Conservation (phyloP, 331 rosid genomes). For the Quercus tomentella region DNA sequence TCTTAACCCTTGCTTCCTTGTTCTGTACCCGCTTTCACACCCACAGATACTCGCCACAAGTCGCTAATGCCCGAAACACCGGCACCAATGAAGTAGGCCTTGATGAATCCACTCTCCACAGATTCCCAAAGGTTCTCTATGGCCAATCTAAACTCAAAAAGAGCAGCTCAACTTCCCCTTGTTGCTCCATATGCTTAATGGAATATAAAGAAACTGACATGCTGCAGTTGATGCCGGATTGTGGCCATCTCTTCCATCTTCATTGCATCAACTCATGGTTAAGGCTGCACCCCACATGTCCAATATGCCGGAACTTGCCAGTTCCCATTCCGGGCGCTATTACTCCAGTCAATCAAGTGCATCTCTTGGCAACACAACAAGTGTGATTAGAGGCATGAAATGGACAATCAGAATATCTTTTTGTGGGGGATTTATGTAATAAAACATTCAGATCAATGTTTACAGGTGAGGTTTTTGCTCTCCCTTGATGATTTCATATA, state of each 20-base stretch:
- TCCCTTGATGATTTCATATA: too few relatives aligned
- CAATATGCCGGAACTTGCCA: conserved; percentile 17
- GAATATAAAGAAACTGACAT: conserved; percentile 22
- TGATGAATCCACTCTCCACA: neutral
- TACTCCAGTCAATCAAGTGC: neutral
- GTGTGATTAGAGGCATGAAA: neutral
- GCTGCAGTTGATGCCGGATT: conserved; percentile 21
- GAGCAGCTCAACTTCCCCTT: neutral
- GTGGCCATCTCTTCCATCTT: conserved; percentile 29
- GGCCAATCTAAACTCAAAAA: conserved; percentile 1
- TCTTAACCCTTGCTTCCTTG: neutral
- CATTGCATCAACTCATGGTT: conserved; percentile 27
- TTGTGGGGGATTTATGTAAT: too few relatives aligned
- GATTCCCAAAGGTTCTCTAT: conserved; percentile 11
- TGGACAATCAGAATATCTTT: too few relatives aligned
- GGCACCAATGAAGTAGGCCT: neutral
- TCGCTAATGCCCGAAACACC: neutral
- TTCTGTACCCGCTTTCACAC: neutral
- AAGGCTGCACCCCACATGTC: conserved; percentile 14
- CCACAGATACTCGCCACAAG: neutral
- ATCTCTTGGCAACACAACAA: neutral
- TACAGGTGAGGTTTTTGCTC: too few relatives aligned
- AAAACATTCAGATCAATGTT: too few relatives aligned
- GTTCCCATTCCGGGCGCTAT: neutral
- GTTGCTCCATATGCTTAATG: conserved; percentile 28